A percentile compares a stretch with the other conserved stretches of the same genome.
phyloP scores from a whole-genome alignment of 2,329 filamentous ascomycete species.

The Alternaria conjuncta region DNA sequence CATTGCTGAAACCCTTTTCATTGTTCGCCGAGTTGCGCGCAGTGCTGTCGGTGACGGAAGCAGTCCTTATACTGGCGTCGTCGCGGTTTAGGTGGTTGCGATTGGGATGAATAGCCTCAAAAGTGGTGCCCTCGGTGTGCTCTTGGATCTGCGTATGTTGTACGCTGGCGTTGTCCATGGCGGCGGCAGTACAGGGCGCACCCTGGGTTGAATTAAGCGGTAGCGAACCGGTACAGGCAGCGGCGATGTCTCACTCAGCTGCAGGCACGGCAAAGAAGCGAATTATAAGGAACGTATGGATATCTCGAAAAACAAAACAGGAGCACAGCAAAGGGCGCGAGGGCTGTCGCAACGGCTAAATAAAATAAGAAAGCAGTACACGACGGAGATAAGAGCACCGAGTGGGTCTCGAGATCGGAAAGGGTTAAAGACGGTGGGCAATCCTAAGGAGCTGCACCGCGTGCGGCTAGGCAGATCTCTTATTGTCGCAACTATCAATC shows the following conservation, averaged over 20 bases:
- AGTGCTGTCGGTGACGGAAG: constrained; percentile 29
- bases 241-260: constrained; percentile 11
- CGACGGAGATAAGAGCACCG: constrained; percentile 17
- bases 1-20: constrained; percentile 24
- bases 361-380: constrained; percentile 14
- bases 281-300: constrained; percentile 22
- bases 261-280: constrained; percentile 10
- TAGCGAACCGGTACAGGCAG: background rate
- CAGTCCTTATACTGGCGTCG: constrained; percentile 25
- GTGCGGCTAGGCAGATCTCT: constrained; percentile 12
- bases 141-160: constrained; percentile 28
- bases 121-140: constrained; percentile 32
- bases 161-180: constrained; percentile 36
- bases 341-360: constrained; percentile 13
- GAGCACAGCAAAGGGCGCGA: background rate
- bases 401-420: constrained; percentile 14
- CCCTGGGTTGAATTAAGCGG: constrained; percentile 12
- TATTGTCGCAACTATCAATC: background rate
- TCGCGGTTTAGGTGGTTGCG: constrained; percentile 21
- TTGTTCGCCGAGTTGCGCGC: constrained; percentile 30
- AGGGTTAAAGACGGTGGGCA: constrained; percentile 13
- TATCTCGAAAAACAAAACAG: constrained; percentile 5
- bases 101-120: constrained; percentile 38
- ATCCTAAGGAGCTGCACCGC: constrained; percentile 7
- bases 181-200: constrained; percentile 22